phyloP scores from a whole-genome alignment of 768 basidiomycete species.

The Lyophyllum semitale region DNA sequence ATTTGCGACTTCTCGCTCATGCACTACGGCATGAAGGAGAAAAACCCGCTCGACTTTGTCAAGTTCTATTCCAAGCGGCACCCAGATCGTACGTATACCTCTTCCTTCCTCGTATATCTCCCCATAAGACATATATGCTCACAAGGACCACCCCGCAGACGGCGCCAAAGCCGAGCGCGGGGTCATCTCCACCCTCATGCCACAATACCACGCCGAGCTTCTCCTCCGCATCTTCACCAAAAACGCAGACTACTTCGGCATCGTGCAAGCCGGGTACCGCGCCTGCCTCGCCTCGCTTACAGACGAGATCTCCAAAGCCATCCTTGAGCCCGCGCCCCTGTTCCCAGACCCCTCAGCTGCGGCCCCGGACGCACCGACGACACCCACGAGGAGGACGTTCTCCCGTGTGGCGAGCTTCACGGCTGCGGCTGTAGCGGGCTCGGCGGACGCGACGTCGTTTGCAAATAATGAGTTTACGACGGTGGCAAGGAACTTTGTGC shows the following conservation, averaged over 20 bases:
- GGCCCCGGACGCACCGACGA: slow-evolving; percentile 19
- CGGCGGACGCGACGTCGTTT: slow-evolving; percentile 24
- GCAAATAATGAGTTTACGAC: slow-evolving; percentile 50
- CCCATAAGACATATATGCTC: too few relatives aligned
- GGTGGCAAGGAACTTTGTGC: slow-evolving; percentile 38
- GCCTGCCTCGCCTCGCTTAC: slow-evolving; percentile 31
- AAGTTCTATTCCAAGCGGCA: slow-evolving; percentile 74
- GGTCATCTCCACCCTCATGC: slow-evolving; percentile 68
- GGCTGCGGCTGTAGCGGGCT: slow-evolving; percentile 17
- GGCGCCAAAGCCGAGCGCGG: slow-evolving; percentile 47
- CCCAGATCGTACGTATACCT: slow-evolving; percentile 47
- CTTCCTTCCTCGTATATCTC: neutral
- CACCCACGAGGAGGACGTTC: slow-evolving; percentile 11
- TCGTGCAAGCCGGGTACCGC: slow-evolving; percentile 73
- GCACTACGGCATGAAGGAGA: slow-evolving; percentile 76
- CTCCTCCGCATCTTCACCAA: slow-evolving; percentile 71
- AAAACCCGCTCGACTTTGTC: slow-evolving; percentile 68
- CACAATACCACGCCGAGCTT: slow-evolving; percentile 65
- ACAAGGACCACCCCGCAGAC: too few relatives aligned
- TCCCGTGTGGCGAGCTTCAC: slow-evolving; percentile 28
- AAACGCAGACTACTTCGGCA: slow-evolving; percentile 51
- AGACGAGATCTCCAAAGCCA: slow-evolving; percentile 9
- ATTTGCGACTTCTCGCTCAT: slow-evolving; percentile 62
- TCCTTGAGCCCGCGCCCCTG: slow-evolving; percentile 13
- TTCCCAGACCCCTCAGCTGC: neutral